Evolutionary conservation across 306 rosid genomes (phyloP).

Genomic region (Vachellia collinsii): DNA sequence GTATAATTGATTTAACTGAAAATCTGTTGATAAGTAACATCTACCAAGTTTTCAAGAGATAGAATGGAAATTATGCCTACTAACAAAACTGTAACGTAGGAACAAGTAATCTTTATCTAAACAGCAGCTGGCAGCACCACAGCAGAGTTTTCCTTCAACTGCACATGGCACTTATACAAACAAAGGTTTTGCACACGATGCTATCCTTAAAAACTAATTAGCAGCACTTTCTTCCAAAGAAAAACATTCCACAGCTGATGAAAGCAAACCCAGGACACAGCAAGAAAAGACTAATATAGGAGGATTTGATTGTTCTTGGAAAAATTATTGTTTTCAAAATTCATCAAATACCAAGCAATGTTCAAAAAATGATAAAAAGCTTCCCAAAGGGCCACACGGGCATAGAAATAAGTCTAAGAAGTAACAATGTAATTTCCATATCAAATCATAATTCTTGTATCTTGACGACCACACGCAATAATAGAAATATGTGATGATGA

Average conservation of each 20-base stretch:
- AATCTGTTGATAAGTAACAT: not conserved
- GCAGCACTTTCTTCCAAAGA: not conserved
- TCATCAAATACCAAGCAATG: not conserved
- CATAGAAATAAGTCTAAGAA: not conserved
- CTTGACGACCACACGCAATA: not conserved
- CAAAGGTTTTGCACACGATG: not conserved
- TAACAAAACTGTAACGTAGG: not conserved
- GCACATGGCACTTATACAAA: not conserved
- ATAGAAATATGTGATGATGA: not conserved
- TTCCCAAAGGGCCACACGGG: not conserved
- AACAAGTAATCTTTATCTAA: not conserved
- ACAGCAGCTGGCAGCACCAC: not conserved
- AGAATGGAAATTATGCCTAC: not conserved
- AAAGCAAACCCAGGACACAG: not conserved
- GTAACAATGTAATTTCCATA: conserved; percentile 18
- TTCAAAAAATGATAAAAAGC: conserved; percentile 2
- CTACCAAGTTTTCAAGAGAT: not conserved
- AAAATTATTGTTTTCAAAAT: not conserved
- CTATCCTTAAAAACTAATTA: not conserved
- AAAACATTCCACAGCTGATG: not conserved
- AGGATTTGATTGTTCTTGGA: not conserved
- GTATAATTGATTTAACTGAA: not conserved
- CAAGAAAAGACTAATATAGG: not conserved
- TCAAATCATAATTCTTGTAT: conserved; percentile 22
- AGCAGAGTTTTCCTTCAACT: not conserved